phyloP scores from a whole-genome alignment of 2,329 filamentous ascomycete species.

The Dactylellina sp. region DNA sequence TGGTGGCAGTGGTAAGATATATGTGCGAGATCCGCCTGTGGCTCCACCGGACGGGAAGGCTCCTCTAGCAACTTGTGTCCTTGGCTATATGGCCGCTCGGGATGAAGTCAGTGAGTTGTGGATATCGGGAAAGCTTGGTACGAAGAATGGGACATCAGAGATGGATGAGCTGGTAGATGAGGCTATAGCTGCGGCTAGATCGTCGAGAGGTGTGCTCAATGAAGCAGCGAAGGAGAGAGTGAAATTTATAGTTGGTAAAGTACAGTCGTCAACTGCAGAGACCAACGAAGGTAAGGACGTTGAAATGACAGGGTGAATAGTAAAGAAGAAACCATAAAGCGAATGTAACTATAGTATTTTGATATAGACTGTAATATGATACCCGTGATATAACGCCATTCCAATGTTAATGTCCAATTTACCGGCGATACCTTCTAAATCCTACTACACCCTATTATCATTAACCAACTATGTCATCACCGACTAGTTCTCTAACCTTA shows the following conservation, averaged over 20 bases:
- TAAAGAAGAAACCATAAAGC: slow-evolving; percentile 16
- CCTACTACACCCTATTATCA: slow-evolving; percentile 54
- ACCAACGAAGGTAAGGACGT: slow-evolving; percentile 27
- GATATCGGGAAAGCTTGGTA: slow-evolving; percentile 79
- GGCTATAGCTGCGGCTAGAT: slow-evolving; percentile 58
- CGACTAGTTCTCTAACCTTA: slow-evolving; percentile 75
- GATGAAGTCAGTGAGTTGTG: slow-evolving; percentile 96
- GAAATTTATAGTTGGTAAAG: slow-evolving; percentile 55
- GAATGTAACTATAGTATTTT: slow-evolving; percentile 54
- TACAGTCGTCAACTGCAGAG: slow-evolving; percentile 8
- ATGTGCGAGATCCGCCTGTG: slow-evolving; percentile 40
- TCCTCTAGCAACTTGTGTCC: slow-evolving; percentile 79
- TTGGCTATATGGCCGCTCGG: slow-evolving; percentile 85
- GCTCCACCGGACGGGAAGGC: slow-evolving; percentile 30
- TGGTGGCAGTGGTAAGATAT: slow-evolving; percentile 24
- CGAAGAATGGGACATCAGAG: slow-evolving; percentile 48
- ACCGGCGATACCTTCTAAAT: neutral
- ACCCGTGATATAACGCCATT: slow-evolving; percentile 56
- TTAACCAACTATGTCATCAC: slow-evolving; percentile 64
- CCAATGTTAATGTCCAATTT: slow-evolving; percentile 50
- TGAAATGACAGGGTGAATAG: slow-evolving; percentile 50
- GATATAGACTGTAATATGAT: slow-evolving; percentile 47
- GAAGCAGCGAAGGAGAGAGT: slow-evolving; percentile 60
- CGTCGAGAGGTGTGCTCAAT: slow-evolving; percentile 59
- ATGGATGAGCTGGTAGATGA: slow-evolving; percentile 59